Evolutionary conservation across 192 early-diverging fungal species (phyloP), one percentile per base, ranked within the genome.

Genomic region (Haplosporangium gracile): DNA sequence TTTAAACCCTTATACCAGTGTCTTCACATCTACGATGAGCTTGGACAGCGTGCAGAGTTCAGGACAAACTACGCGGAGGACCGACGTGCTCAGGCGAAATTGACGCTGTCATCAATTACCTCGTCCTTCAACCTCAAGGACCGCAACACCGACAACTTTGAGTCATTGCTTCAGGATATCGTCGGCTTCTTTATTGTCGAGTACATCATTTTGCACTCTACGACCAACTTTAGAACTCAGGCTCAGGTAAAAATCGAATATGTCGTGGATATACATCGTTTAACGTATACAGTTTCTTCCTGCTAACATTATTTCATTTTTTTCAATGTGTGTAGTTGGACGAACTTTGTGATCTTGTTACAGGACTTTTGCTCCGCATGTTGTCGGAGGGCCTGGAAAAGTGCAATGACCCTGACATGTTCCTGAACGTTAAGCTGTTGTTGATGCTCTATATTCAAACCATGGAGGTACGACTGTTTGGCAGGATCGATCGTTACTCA

Each of bases 181-280:
- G 95, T 97, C 22, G 99, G 99, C 20, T 99, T 99, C 80, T 99
- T 99, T 82, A 94, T 98, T 40, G 94, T 99, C 1, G 99, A 99
- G 81, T 94, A 96, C 57, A 92, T 94, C 42, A 95, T 99, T 70
- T 81, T 98, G 49, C 94, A 95, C 72, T 95, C 97, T 9, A 98
- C 97, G 4, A 93, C 91, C 32, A 95, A 98, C 75, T 99, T 99
- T 82, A 92, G 98, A 75, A 96, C 96, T 26, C 93, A 95, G 73
- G 82, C 92, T 20, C 91, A 97, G 85, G 91, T 90, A 88, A 47
- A 47, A 16, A 43, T 18, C 16, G 0, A 13, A 9, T 53, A 43
- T 32, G 34, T 10, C 0, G 36, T 45, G 24, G 8, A 49, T 11
- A 5, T 2, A 43, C 18, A 32, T 43, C 7, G 68, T 70, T 49